Conservation (phyloP, 331 rosid genomes). For the Ulmus americana region DNA sequence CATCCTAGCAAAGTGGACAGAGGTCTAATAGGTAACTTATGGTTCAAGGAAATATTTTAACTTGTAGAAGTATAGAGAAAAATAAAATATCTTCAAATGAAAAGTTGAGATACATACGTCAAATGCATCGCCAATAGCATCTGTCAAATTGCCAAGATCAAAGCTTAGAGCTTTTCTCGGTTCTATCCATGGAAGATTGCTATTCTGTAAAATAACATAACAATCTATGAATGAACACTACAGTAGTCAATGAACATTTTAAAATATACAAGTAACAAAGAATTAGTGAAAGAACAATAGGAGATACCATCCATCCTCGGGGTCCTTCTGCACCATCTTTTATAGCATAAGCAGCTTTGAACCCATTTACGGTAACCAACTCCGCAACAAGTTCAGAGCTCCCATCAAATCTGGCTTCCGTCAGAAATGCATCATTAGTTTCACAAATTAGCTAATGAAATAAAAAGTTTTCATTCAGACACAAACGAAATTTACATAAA, state of each 20-base stretch:
- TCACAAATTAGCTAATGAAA: constrained; percentile 28
- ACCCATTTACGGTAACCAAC: constrained; percentile 73
- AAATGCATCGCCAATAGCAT: constrained; percentile 44
- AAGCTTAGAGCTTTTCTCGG: constrained; percentile 49
- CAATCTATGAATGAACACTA: background rate
- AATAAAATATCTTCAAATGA: constrained; percentile 4
- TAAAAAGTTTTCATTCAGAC: constrained; percentile 19
- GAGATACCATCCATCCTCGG: constrained; percentile 84
- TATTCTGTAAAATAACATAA: constrained; percentile 55
- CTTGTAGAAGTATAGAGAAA: background rate
- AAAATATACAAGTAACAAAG: background rate
- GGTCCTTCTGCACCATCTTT: constrained; percentile 98
- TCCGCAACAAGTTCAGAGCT: constrained; percentile 93
- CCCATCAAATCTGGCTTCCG: constrained; percentile 99
- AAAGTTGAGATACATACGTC: constrained; percentile 61
- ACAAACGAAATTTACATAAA: background rate
- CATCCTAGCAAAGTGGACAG: background rate
- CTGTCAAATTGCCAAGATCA: constrained; percentile 54
- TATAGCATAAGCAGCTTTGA: constrained; percentile 88
- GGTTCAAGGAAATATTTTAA: background rate
- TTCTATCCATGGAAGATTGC: constrained; percentile 78
- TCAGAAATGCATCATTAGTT: constrained; percentile 51
- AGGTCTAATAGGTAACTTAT: background rate
- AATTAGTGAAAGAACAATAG: constrained; percentile 15
- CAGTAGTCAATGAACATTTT: background rate